phyloP scores from a whole-genome alignment of 2,329 filamentous ascomycete species.

The Diplodia mutila region DNA sequence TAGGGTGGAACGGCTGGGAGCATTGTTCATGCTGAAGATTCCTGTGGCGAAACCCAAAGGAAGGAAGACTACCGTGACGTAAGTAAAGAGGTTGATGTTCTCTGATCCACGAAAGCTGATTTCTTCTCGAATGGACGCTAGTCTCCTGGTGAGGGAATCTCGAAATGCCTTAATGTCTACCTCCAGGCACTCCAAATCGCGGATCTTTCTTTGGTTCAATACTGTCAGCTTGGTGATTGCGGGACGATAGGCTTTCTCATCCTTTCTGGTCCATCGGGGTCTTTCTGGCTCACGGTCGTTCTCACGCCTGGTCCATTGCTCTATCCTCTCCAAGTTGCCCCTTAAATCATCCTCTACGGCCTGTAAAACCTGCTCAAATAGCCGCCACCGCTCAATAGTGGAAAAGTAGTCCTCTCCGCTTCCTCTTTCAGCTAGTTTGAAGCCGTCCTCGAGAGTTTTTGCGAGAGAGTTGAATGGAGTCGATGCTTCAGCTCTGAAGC shows the following conservation, averaged over 20 bases:
- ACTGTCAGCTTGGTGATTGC: conserved; percentile 29
- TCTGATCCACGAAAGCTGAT: conserved; percentile 31
- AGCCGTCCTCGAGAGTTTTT: conserved; percentile 24
- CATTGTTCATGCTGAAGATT: conserved; percentile 39
- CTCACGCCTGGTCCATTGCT: conserved; percentile 35
- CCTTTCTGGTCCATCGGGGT: conserved; percentile 39
- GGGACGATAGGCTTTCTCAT: conserved; percentile 37
- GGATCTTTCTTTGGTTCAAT: conserved; percentile 3
- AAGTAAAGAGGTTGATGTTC: conserved; percentile 41
- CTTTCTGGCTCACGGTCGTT: conserved; percentile 32
- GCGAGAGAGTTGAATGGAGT: background rate
- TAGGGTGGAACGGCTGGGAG: conserved; percentile 26
- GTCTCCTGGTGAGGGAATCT: conserved; percentile 26
- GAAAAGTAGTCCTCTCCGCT: background rate
- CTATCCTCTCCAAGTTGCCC: conserved; percentile 29
- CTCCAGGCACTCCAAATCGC: background rate
- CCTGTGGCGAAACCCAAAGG: conserved; percentile 38
- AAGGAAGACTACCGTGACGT: conserved; percentile 43
- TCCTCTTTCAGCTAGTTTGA: background rate
- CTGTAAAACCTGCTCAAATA: conserved; percentile 30
- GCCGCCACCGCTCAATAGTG: conserved; percentile 27
- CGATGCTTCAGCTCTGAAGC: too few relatives aligned
- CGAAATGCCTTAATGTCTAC: conserved; percentile 28
- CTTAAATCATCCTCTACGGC: conserved; percentile 30
- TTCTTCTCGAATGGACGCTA: conserved; percentile 31